Evolutionary conservation across 345 rosid species (phyloP).

Genomic region (Moringa oleifera): DNA sequence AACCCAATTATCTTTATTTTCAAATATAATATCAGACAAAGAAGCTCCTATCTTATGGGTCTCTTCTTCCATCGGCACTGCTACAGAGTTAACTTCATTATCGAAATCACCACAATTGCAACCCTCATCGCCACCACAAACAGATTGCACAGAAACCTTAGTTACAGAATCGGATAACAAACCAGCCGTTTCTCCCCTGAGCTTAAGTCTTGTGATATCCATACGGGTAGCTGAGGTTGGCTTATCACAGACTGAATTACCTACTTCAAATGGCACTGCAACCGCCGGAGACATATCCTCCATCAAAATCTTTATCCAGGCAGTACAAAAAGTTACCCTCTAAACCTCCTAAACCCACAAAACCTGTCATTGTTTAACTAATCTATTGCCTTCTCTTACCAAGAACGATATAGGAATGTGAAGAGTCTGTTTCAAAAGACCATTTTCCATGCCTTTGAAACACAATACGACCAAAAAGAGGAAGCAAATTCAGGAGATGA

Average conservation of each 20-base stretch:
- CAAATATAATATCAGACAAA: slow-evolving; percentile 38
- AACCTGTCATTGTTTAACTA: slow-evolving; percentile 49
- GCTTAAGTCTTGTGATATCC: slow-evolving; percentile 33
- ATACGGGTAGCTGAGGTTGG: slow-evolving; percentile 27
- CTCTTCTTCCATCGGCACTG: slow-evolving; percentile 18
- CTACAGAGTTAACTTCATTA: slow-evolving; percentile 29
- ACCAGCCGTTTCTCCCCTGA: slow-evolving; percentile 32
- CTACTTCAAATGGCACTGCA: slow-evolving; percentile 47
- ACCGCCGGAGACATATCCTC: slow-evolving; percentile 45
- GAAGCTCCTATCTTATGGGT: slow-evolving; percentile 19
- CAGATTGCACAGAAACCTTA: slow-evolving; percentile 23
- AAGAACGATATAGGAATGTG: slow-evolving; percentile 29
- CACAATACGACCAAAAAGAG: slow-evolving; percentile 19
- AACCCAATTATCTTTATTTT: slow-evolving; percentile 31
- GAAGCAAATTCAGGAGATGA: slow-evolving; percentile 24
- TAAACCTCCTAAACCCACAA: slow-evolving; percentile 30
- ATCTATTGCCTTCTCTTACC: slow-evolving; percentile 29
- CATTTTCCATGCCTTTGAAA: slow-evolving; percentile 45
- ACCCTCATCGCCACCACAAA: slow-evolving; percentile 24
- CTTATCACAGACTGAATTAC: slow-evolving; percentile 44
- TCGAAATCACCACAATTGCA: slow-evolving; percentile 31
- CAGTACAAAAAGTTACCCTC: slow-evolving; percentile 38
- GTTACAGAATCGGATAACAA: slow-evolving; percentile 40
- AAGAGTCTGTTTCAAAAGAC: slow-evolving; percentile 23
- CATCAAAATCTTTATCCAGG: slow-evolving; percentile 41